Evolutionary conservation across 805 yeast species (phyloP).

Genomic region (Saturnispora halmiae): DNA sequence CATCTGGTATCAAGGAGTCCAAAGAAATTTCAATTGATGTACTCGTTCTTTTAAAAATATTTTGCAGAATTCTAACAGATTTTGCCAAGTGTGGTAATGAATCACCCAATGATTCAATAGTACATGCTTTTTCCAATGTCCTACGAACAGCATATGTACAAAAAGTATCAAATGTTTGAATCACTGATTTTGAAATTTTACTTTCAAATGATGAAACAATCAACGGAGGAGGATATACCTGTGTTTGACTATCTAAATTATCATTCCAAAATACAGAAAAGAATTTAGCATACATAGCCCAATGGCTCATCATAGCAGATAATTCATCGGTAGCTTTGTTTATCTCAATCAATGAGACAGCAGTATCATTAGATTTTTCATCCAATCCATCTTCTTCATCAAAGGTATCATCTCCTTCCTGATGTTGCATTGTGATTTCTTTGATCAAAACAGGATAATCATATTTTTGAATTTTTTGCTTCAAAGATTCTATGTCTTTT

Average conservation of each 20-base stretch:
- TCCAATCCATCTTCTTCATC: slow-evolving; percentile 14
- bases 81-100: slow-evolving; percentile 29
- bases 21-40: slow-evolving; percentile 17
- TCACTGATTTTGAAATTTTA: slow-evolving; percentile 43
- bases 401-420: slow-evolving; percentile 24
- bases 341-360: slow-evolving; percentile 50
- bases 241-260: slow-evolving; percentile 10
- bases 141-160: slow-evolving; percentile 60
- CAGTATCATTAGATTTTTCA: slow-evolving; percentile 9
- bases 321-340: slow-evolving; percentile 64
- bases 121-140: slow-evolving; percentile 73
- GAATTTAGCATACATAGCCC: slow-evolving; percentile 75
- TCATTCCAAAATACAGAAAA: slow-evolving; percentile 60
- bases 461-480: slow-evolving; percentile 50
- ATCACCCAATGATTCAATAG: slow-evolving; percentile 71
- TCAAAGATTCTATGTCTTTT: slow-evolving; percentile 45
- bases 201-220: slow-evolving; percentile 43
- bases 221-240: slow-evolving; percentile 44
- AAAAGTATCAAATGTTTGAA: slow-evolving; percentile 57
- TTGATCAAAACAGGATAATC: slow-evolving; percentile 39
- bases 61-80: slow-evolving; percentile 22
- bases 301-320: slow-evolving; percentile 69
- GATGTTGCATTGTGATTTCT: slow-evolving; percentile 25
- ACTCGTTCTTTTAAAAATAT: slow-evolving; percentile 16
- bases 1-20: slow-evolving; percentile 35